Base-by-base conservation (phyloP, 352 stramenopile genomes). In the Phytopythium chamaehyphon region DNA sequence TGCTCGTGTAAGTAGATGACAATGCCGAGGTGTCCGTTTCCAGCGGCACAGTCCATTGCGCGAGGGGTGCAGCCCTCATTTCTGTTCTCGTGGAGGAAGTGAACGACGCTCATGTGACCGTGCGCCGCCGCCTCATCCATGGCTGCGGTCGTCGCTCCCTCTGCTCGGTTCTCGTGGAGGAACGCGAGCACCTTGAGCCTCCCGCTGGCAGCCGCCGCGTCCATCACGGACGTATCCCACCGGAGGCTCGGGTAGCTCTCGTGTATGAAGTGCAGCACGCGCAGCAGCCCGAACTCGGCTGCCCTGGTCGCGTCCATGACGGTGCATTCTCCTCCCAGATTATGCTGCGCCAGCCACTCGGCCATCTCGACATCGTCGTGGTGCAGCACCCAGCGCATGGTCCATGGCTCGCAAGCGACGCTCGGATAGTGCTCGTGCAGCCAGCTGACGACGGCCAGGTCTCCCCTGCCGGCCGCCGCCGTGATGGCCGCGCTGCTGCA, bases 371-470 rank as follows among this genome's bases (percentile, higher is more conserved):
- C 6, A 12, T 48, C 33, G 19, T 19, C 52, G 14, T 54, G 28
- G 11, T 18, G 28, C 45, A 51, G 45, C 45, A 40, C 45, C 45
- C 45, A 51, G 24, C 45, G 24, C 45, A 51, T 19, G 16, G 45
- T 31, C 45, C 45, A 40, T 6, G 28, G 2, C 26, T 51, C 52
- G 24, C 23, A 38, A 14, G 22, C 33, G 11, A 28, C 18, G 18
- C 11, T 11, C 38, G 45, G 16, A 24, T 53, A 46, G 42, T 42
- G 26, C 1, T 59, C 55, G 16, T 69, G 55, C 7, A 80, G 47
- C 66, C 60, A 80, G 40, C 66, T 51, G n/a, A 76, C 21, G 11
- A 76, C 47, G 16, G 71, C 31, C 36, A 74, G 52, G 22, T 66
- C 51, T 0, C 58, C 62, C 15, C 64, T 53, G 6, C 58, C 58